phyloP scores from a whole-genome alignment of 2,329 filamentous ascomycete species.

The Ceratocystis smalleyi region DNA sequence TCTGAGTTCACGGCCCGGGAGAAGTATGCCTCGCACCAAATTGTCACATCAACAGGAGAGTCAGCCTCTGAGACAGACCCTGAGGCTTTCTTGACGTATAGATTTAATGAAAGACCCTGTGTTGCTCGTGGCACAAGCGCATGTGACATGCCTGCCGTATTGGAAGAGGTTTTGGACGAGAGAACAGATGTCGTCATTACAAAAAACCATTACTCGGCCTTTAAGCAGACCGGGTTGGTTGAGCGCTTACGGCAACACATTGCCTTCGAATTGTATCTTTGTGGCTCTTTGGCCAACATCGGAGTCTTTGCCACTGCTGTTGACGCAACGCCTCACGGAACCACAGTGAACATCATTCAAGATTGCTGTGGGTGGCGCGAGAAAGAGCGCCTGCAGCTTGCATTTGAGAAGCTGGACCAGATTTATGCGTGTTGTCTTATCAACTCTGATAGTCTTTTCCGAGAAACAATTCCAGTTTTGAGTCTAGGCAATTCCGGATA shows the following conservation, averaged over 20 bases:
- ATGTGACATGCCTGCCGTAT: slow-evolving; percentile 29
- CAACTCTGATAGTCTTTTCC: slow-evolving; percentile 42
- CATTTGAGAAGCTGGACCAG: slow-evolving; percentile 55
- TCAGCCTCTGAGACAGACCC: slow-evolving; percentile 19
- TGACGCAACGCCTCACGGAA: slow-evolving; percentile 76
- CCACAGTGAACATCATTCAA: slow-evolving; percentile 71
- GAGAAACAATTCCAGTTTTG: slow-evolving; percentile 17
- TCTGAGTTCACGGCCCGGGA: slow-evolving; percentile 55
- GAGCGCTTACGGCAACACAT: slow-evolving; percentile 68
- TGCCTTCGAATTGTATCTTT: slow-evolving; percentile 78
- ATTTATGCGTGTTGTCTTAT: slow-evolving; percentile 58
- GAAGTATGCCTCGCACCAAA: slow-evolving; percentile 10
- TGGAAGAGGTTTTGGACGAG: slow-evolving; percentile 32
- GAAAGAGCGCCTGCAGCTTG: slow-evolving; percentile 50
- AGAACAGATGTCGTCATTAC: slow-evolving; percentile 36
- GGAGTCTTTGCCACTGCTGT: slow-evolving; percentile 83
- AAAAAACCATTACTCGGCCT: slow-evolving; percentile 81
- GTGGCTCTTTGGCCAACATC: slow-evolving; percentile 71
- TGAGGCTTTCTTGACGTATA: slow-evolving; percentile 34
- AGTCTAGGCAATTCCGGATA: background rate
- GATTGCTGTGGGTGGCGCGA: slow-evolving; percentile 76
- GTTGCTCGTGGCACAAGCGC: slow-evolving; percentile 32
- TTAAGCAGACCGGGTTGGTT: slow-evolving; percentile 58
- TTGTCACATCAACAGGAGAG: slow-evolving; percentile 16
- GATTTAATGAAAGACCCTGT: slow-evolving; percentile 25